phyloP scores from a whole-genome alignment of 106 monocot species.

The Dendrobium catenatum region DNA sequence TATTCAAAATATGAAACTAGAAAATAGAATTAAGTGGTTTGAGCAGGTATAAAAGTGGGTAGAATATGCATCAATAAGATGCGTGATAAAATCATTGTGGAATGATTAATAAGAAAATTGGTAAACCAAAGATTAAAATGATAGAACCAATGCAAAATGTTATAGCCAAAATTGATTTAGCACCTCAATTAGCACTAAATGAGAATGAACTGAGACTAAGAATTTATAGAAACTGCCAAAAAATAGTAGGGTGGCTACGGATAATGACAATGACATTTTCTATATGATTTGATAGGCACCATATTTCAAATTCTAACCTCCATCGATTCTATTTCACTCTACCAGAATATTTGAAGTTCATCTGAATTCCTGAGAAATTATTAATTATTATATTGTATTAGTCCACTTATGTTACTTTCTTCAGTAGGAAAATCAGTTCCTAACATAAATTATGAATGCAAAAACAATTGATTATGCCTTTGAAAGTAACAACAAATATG shows the following conservation, averaged over 20 bases:
- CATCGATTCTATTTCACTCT: not conserved
- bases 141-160: not conserved
- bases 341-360: not conserved
- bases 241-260: not conserved
- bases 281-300: not conserved
- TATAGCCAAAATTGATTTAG: not conserved
- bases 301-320: not conserved
- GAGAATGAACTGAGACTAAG: not conserved
- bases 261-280: not conserved
- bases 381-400: not conserved
- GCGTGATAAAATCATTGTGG: not conserved
- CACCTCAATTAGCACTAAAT: not conserved
- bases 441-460: not conserved
- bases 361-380: not conserved
- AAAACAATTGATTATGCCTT: not conserved
- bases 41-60: no score
- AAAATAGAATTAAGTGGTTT: no score
- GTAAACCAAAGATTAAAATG: not conserved
- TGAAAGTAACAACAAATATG: not conserved
- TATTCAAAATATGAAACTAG: no score
- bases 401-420: not conserved
- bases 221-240: not conserved
- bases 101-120: not conserved
- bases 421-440: not conserved
- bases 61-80: not conserved